Percentiles rank a stretch among this genome's conserved stretches.
These are phyloP conservation scores for Spencermartinsiella europaea DNA, from an alignment of 805 yeast species.

Conservation along the genomic window DNA sequence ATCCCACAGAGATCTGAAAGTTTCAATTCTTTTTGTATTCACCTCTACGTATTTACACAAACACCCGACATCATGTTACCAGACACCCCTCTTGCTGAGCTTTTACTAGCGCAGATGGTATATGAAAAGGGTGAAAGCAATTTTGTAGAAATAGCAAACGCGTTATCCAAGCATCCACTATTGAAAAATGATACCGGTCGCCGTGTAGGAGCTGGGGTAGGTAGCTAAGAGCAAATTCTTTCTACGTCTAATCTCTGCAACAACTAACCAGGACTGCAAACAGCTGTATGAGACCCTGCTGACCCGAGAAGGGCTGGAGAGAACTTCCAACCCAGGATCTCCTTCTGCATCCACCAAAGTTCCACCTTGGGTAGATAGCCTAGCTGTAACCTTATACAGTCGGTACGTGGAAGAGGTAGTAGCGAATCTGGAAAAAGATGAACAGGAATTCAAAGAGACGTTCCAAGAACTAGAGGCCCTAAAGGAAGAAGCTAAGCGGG, in stretches of 20 bases:
- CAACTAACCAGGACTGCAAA: constrained; percentile 19
- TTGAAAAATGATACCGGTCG: constrained; percentile 7
- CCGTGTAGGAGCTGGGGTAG: neutral
- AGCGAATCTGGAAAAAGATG: constrained; percentile 22
- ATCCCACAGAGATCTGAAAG: too few relatives aligned
- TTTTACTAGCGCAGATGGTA: constrained; percentile 31
- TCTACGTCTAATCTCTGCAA: too few relatives aligned
- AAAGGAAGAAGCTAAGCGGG: constrained; percentile 1
- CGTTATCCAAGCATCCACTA: constrained; percentile 28
- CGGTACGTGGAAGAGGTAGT: constrained; percentile 22
- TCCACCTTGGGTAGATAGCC: constrained; percentile 20
- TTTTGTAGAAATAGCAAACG: constrained; percentile 22
- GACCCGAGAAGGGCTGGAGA: constrained; percentile 14
- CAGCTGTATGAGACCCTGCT: constrained; percentile 22
- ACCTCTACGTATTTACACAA: too few relatives aligned
- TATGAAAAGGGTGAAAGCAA: constrained; percentile 26
- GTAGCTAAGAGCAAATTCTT: too few relatives aligned
- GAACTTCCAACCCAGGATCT: constrained; percentile 1
- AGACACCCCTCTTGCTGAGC: constrained; percentile 22
- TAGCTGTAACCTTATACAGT: constrained; percentile 27
- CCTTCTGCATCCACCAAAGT: constrained; percentile 1
- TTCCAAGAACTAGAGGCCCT: constrained; percentile 17
- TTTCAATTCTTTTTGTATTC: too few relatives aligned
- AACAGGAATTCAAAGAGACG: constrained; percentile 21
- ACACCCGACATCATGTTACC: neutral